These are phyloP conservation scores for Globisporangium radiosum DNA, from an alignment of 352 stramenopile species.

Conservation along the genomic window DNA sequence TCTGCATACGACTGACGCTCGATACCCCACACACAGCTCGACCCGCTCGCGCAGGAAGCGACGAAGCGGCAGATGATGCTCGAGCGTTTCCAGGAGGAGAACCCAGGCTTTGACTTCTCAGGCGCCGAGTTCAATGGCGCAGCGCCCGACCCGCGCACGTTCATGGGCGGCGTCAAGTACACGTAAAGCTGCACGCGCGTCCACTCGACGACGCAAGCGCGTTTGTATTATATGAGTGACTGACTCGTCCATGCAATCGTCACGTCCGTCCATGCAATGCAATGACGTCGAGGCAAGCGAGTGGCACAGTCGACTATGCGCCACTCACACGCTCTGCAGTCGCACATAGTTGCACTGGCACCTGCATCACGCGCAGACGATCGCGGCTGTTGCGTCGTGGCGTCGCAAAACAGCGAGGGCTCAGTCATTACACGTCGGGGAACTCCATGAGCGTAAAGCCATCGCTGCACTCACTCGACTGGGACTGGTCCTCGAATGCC, in stretches of 20 bases:
- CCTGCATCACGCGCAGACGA: background rate
- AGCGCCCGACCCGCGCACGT: slow-evolving; percentile 93
- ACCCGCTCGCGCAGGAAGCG: slow-evolving; percentile 37
- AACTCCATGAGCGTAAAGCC: slow-evolving; percentile 70
- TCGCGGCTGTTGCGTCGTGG: background rate
- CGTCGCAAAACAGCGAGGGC: slow-evolving; percentile 1
- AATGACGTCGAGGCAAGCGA: too few species aligned
- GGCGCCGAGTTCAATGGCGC: slow-evolving; percentile 95
- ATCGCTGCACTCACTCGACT: slow-evolving; percentile 80
- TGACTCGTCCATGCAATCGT: too few species aligned
- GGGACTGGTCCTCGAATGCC: slow-evolving; percentile 47
- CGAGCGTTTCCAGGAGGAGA: slow-evolving; percentile 97
- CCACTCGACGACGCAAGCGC: too few species aligned
- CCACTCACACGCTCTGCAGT: too few species aligned
- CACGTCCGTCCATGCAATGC: too few species aligned
- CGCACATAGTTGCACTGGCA: too few species aligned
- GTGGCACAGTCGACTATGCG: too few species aligned
- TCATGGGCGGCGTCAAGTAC: slow-evolving; percentile 96
- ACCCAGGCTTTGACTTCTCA: slow-evolving; percentile 98
- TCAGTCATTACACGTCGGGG: slow-evolving; percentile 41
- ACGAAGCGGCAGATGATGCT: slow-evolving; percentile 96
- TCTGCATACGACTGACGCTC: background rate
- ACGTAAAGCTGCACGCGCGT: slow-evolving; percentile 18
- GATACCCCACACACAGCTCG: background rate
- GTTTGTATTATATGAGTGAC: too few species aligned